Evolutionary conservation across 2,329 filamentous ascomycete species (phyloP).

Genomic region (Colletotrichum sp.): DNA sequence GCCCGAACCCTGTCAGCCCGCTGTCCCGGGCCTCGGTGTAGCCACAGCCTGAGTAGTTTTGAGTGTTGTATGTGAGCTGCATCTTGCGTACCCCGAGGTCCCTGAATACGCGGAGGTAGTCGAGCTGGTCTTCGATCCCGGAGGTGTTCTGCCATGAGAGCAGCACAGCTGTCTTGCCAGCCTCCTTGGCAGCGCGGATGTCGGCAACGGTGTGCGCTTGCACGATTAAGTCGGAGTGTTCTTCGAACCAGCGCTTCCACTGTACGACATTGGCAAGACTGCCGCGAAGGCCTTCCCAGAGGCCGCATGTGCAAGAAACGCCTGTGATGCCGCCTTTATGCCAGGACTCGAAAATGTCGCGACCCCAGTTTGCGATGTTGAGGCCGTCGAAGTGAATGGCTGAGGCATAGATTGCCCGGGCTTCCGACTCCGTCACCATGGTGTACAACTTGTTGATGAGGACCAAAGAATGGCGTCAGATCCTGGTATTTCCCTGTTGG

Average conservation of each 20-base stretch:
- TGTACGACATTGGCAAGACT: constrained; percentile 43
- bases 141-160: constrained; percentile 46
- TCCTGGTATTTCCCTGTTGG: neutral
- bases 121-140: constrained; percentile 42
- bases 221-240: constrained; percentile 41
- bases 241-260: constrained; percentile 47
- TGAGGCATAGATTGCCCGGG: constrained; percentile 36
- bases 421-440: constrained; percentile 39
- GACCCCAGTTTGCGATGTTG: constrained; percentile 43
- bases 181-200: constrained; percentile 38
- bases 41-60: constrained; percentile 44
- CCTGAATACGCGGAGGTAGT: constrained; percentile 42
- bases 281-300: constrained; percentile 42
- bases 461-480: neutral
- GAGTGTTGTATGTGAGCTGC: constrained; percentile 47
- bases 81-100: constrained; percentile 45
- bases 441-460: neutral
- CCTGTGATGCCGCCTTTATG: constrained; percentile 41
- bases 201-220: constrained; percentile 40
- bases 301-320: constrained; percentile 43
- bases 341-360: constrained; percentile 44
- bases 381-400: constrained; percentile 44
- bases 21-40: constrained; percentile 41
- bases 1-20: constrained; percentile 39
- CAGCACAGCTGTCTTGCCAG: constrained; percentile 40